A percentile compares a stretch with the other conserved stretches of the same genome.
These are phyloP conservation scores for Clonostachys rosea DNA, from an alignment of 2,329 filamentous ascomycete genomes.

Conservation along the genomic window DNA sequence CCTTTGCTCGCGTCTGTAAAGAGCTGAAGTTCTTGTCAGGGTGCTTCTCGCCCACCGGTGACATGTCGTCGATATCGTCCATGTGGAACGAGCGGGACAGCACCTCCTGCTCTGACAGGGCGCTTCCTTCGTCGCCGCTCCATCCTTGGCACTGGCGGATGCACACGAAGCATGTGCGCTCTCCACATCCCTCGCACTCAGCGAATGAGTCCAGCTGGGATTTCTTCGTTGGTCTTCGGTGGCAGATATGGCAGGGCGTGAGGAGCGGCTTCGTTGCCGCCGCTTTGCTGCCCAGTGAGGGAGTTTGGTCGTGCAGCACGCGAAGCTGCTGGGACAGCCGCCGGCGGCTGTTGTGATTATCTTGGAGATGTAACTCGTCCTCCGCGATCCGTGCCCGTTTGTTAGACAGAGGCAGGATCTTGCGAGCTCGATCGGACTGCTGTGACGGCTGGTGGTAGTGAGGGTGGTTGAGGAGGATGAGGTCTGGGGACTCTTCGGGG, in stretches of 20 bases:
- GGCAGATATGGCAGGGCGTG: slow-evolving; percentile 63
- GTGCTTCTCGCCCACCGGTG: not conserved
- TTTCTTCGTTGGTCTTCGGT: slow-evolving; percentile 59
- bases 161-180: slow-evolving; percentile 65
- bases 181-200: slow-evolving; percentile 56
- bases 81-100: slow-evolving; percentile 43
- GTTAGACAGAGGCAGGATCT: slow-evolving; percentile 17
- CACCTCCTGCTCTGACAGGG: slow-evolving; percentile 24
- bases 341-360: not conserved
- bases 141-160: slow-evolving; percentile 57
- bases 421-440: slow-evolving; percentile 15
- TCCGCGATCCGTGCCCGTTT: slow-evolving; percentile 18
- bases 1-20: slow-evolving; percentile 5
- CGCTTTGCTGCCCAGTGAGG: not conserved
- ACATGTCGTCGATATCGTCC: slow-evolving; percentile 37
- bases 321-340: not conserved
- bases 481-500: slow-evolving; percentile 14
- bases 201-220: slow-evolving; percentile 63
- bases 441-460: not conserved
- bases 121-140: slow-evolving; percentile 13
- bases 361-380: not conserved
- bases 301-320: slow-evolving; percentile 4
- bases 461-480: slow-evolving; percentile 16
- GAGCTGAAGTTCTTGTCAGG: not conserved
- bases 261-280: slow-evolving; percentile 19